phyloP scores from a whole-genome alignment of 768 basidiomycete genomes.

The Mycena indigotica region DNA sequence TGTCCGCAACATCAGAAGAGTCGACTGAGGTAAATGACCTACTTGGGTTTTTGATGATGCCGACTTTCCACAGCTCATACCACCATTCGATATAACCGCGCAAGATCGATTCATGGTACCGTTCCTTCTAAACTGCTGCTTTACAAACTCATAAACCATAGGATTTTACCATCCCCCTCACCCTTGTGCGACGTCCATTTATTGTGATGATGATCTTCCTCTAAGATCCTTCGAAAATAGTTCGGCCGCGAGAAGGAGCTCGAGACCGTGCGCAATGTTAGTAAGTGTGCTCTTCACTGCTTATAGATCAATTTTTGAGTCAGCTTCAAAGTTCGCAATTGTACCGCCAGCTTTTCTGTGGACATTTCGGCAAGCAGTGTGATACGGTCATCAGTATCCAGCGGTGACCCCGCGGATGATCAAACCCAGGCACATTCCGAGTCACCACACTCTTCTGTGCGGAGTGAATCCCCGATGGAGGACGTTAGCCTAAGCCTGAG shows the following conservation, averaged over 20 bases:
- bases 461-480: constrained; percentile 24
- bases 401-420: constrained; percentile 36
- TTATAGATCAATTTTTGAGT: constrained; percentile 12
- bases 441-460: constrained; percentile 19
- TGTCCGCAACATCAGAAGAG: constrained; percentile 57
- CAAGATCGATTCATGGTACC: constrained; percentile 67
- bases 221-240: constrained; percentile 30
- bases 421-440: constrained; percentile 3
- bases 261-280: constrained; percentile 67
- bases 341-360: constrained; percentile 62
- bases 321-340: constrained; percentile 43
- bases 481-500: constrained; percentile 13
- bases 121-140: background rate
- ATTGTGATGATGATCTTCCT: background rate
- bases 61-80: constrained; percentile 54
- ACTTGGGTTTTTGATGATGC: constrained; percentile 9
- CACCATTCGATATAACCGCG: constrained; percentile 63
- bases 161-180: constrained; percentile 73
- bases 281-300: constrained; percentile 39
- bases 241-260: constrained; percentile 76
- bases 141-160: no score
- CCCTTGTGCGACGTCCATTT: constrained; percentile 49
- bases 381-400: constrained; percentile 19
- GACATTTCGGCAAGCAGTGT: constrained; percentile 50
- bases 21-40: constrained; percentile 51